Evolutionary conservation across 2,329 filamentous ascomycete species (phyloP), one percentile per base, ranked within the genome.

Genomic region (Colletotrichum paranaense): DNA sequence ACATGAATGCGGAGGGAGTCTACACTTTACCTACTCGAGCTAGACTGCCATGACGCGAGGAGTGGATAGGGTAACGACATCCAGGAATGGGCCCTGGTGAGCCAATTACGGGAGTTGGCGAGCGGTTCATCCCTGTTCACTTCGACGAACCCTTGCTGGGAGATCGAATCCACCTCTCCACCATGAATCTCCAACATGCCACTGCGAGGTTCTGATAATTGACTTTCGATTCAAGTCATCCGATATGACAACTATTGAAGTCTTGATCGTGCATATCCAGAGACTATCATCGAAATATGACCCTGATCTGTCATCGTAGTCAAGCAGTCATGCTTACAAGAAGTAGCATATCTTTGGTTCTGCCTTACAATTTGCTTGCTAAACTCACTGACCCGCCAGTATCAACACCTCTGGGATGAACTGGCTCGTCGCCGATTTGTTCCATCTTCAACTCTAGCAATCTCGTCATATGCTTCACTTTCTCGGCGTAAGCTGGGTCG

Each of bases 401-500:
- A 63, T 9, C 24, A 57, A 49, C 35, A 30, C 9, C 38, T n/a
- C 52, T 64, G 16, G 66, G 65, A 68, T 84, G 82, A 8, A 81
- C 78, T 5, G 82, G 82, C 64, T 84, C 84, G 74, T 88, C 87
- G 0, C 87, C 87, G 78, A 88, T 88, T 73, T 88, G 83, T 4
- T 76, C 79, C 87, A 89, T 89, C 81, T 89, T 89, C 5, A 78
- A 75, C 69, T 88, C 85, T 52, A 88, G 68, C 74, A 84, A 72
- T 59, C 46, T 67, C 0, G 80, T 86, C 85, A 88, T 87, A 0
- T 76, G 67, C 68, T 74, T 73, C 1, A 86, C 82, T 1, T 85
- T 78, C 2, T 82, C 78, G 5, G 60, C 38, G 73, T 87, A 87
- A 52, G 77, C 75, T 0, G 78, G 69, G 0, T 87, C 82, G 2